Base-by-base conservation (phyloP, 306 rosid genomes). In the Acacia acuminata region DNA sequence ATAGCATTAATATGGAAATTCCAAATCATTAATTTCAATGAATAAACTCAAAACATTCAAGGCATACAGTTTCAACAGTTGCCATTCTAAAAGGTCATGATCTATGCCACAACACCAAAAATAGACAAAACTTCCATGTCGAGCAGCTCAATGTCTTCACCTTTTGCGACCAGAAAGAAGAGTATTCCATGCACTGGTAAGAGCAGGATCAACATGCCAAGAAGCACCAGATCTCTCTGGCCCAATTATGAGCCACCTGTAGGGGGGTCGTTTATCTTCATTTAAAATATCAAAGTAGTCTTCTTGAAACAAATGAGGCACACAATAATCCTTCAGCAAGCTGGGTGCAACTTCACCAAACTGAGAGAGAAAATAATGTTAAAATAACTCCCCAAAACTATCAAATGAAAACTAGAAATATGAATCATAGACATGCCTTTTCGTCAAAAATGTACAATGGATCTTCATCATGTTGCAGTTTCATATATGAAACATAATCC, bases 171-270 rank as follows among this genome's bases (percentile, higher is more conserved):
- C 99, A 50, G 87, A 85, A 76, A 96, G 88, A 84, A 96, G 99
- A 32, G 99, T 96, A 88, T 96, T 94, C 99, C 99, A 93, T 73
- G 99, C 99, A 85, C 99, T 96, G 70, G 99, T 96, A 79, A 96
- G 98, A 81, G 97, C 91, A 51, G 99, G 99, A 91, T 96, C 99
- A 88, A 96, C 96, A 90, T 96, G 99, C 99, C 99, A 96, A 56
- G 99, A 94, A 67, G 99, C 98, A 70, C 99, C 99, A 79, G 99
- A 96, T 87, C 98, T 94, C 92, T 94, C 90, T 67, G 99, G 99
- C 73, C 98, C 99, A 83, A 94, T 89, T 76, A 96, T 92, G 83
- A 96, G 86, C 97, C 99, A 96, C 91, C 98, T 92, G 86, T 87
- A 96, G 71, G 99, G 89, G 61, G 99, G 99, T 76, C 99, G 90